A percentile compares a stretch with the other conserved stretches of the same genome.
Evolutionary conservation across 1,284 basidiomycete genomes (phyloP).

Genomic region (Megacollybia platyphylla): DNA sequence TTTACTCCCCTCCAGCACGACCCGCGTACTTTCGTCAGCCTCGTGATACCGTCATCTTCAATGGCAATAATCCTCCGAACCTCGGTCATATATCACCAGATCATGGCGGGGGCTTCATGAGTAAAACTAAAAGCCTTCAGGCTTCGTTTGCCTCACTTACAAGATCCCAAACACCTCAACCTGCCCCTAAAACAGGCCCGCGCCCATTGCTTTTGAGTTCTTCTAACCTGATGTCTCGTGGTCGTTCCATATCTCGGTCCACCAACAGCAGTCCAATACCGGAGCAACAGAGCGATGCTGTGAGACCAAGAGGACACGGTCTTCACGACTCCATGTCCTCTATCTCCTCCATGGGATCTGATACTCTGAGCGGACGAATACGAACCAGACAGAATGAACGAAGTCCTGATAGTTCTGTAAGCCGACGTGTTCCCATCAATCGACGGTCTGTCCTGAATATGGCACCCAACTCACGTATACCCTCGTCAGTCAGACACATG

Average conservation of each 20-base stretch:
- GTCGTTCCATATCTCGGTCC: slow-evolving; percentile 19
- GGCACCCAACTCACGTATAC: slow-evolving; percentile 37
- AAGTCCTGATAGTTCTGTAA: slow-evolving; percentile 39
- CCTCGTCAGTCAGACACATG: slow-evolving; percentile 10
- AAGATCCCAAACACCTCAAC: slow-evolving; percentile 9
- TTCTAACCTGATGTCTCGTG: slow-evolving; percentile 22
- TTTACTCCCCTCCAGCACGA: slow-evolving; percentile 41
- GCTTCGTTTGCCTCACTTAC: slow-evolving; percentile 31
- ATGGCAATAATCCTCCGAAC: slow-evolving; percentile 18
- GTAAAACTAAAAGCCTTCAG: slow-evolving; percentile 23
- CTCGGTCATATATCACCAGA: background rate
- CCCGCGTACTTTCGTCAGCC: slow-evolving; percentile 46
- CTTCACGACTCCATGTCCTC: slow-evolving; percentile 49
- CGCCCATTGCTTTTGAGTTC: slow-evolving; percentile 45
- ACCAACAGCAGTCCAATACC: slow-evolving; percentile 21
- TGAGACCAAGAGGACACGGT: slow-evolving; percentile 21
- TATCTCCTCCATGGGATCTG: slow-evolving; percentile 47
- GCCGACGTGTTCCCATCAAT: slow-evolving; percentile 49
- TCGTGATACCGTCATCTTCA: slow-evolving; percentile 38
- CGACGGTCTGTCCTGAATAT: slow-evolving; percentile 60
- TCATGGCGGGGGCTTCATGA: slow-evolving; percentile 23
- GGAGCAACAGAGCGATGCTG: slow-evolving; percentile 9
- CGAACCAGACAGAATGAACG: slow-evolving; percentile 27
- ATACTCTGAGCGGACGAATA: slow-evolving; percentile 17
- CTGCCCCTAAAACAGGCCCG: slow-evolving; percentile 30